Base-by-base conservation (phyloP, 1,139 yeast genomes). In the Dujonia santamariae region DNA sequence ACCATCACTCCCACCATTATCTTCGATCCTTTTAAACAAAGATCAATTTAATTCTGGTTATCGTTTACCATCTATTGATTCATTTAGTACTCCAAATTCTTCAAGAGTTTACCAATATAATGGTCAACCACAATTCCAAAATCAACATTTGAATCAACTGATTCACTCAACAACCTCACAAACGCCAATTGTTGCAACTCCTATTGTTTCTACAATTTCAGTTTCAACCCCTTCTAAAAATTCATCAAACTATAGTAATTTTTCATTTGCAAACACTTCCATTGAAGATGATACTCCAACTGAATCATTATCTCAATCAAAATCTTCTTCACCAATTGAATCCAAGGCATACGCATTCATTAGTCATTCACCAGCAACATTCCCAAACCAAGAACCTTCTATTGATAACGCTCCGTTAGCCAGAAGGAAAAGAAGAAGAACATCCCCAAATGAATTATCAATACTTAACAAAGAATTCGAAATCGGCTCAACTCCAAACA, bases 391-490 rank as follows among this genome's bases (percentile, higher is more conserved):
- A 46, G 95, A 85, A 53, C 96, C 97, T 1, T 67, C 79, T 34
- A 86, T 87, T 37, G 96, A 88, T 56, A 86, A 88, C 53, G 90
- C 88, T 17, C 90, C 90, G 31, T 65, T 88, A 44, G 96, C 96
- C 1, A 80, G 97, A 51, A 78, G 97, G 37, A 90, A 90, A 56
- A 78, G 98, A 59, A 80, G 98, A 63, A 84, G 97, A 65, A 92
- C 98, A 0, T 82, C 95, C 2, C 94, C 95, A 4, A 74, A 77
- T 40, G 97, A 92, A 58, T 71, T 90, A 43, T 71, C 81, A 26
- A 79, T 92, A 35, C 72, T 92, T 39, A 92, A 88, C 59, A 63
- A 70, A 30, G 96, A 87, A 61, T 92, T 90, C 52, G 72, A 72
- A 38, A 53, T 66, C 34, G 90, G 95, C 37, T 68, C 80, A 31